These are phyloP conservation scores for Botryotinia convoluta DNA, from an alignment of 2,329 filamentous ascomycete genomes.

Conservation along the genomic window DNA sequence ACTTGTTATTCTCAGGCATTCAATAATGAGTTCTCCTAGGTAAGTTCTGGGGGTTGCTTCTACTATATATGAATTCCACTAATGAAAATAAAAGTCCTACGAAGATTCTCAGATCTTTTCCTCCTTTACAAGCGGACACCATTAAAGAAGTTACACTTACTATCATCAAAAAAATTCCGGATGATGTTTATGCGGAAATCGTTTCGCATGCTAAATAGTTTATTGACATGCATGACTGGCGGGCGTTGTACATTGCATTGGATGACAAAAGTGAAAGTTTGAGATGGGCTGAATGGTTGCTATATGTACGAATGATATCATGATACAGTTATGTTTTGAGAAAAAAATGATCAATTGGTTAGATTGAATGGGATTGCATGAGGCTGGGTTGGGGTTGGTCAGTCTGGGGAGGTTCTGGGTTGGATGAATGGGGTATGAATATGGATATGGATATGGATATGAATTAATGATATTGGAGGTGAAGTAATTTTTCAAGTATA, in stretches of 20 bases:
- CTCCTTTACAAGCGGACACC: conserved; percentile 75
- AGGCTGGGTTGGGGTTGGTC: background rate
- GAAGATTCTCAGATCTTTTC: conserved; percentile 84
- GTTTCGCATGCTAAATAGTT: conserved; percentile 74
- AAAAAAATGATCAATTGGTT: background rate
- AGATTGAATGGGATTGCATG: background rate
- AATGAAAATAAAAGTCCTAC: conserved; percentile 66
- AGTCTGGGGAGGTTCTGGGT: background rate
- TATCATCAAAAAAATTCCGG: conserved; percentile 85
- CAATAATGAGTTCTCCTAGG: conserved; percentile 81
- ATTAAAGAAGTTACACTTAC: conserved; percentile 83
- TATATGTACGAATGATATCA: conserved; percentile 5
- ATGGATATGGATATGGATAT: background rate
- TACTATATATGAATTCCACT: conserved; percentile 8
- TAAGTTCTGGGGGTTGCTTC: conserved; percentile 42
- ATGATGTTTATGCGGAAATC: conserved; percentile 87
- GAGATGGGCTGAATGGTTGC: background rate
- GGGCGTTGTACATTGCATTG: background rate
- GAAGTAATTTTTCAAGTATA: background rate
- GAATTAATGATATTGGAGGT: background rate
- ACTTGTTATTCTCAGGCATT: conserved; percentile 80
- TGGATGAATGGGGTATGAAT: background rate
- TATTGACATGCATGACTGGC: background rate
- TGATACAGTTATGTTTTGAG: background rate
- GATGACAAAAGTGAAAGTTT: background rate